Evolutionary conservation across 352 stramenopile species (phyloP).

Genomic region (Phytophthora colocasiae): DNA sequence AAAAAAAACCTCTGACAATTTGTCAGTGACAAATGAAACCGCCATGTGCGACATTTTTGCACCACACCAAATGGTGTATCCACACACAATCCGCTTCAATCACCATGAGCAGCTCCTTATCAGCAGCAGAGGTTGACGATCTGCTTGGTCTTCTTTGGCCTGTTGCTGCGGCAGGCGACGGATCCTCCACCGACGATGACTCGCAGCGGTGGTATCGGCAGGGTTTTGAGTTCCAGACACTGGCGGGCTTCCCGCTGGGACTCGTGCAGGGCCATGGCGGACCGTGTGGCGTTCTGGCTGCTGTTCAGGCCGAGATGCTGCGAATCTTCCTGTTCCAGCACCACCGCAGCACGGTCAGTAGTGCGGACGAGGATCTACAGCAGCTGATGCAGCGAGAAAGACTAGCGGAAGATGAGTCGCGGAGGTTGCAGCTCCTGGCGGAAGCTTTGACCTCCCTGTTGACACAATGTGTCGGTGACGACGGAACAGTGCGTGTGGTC

Average conservation of each 20-base stretch:
- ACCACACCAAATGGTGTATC: conserved; percentile 11
- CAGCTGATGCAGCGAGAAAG: conserved; percentile 15
- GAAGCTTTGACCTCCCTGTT: conserved; percentile 46
- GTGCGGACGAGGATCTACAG: conserved; percentile 12
- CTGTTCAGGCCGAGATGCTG: conserved; percentile 79
- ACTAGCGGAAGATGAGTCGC: conserved; percentile 18
- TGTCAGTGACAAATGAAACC: too few species aligned
- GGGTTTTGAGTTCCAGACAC: conserved; percentile 55
- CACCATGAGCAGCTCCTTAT: conserved; percentile 22
- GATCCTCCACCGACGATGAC: conserved; percentile 32
- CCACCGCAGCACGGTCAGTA: conserved; percentile 12
- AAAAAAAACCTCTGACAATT: too few species aligned
- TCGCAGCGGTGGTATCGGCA: conserved; percentile 61
- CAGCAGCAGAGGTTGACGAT: conserved; percentile 21
- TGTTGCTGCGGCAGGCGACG: conserved; percentile 13
- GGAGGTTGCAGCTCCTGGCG: conserved; percentile 28
- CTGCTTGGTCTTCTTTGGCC: conserved; percentile 59
- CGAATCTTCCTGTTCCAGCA: conserved; percentile 59
- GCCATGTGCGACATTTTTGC: background rate
- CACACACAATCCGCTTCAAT: conserved; percentile 15
- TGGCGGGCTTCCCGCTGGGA: conserved; percentile 54
- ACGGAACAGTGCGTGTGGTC: conserved; percentile 34
- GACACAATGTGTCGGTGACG: conserved; percentile 30
- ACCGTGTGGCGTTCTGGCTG: conserved; percentile 83
- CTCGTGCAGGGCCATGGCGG: conserved; percentile 80